Percentiles rank a stretch among this genome's conserved stretches.
phyloP scores from a whole-genome alignment of 2,329 filamentous ascomycete species.

The Ceratocystis papillata region DNA sequence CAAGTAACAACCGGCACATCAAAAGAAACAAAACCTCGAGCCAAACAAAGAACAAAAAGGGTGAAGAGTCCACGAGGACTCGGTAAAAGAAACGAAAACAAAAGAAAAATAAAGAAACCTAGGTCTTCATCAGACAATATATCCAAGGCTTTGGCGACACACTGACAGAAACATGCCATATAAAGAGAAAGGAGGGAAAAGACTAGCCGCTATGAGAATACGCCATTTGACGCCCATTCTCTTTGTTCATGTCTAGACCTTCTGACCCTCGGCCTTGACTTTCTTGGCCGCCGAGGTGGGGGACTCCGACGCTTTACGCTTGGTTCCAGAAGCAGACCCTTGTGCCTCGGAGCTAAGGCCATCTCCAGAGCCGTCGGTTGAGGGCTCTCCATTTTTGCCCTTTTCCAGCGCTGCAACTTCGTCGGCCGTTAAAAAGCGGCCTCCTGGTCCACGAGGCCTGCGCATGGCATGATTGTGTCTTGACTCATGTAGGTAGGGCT shows the following conservation, averaged over 20 bases:
- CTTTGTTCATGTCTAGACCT: slow-evolving; percentile 26
- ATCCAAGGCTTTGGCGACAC: neutral
- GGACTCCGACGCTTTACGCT: slow-evolving; percentile 49
- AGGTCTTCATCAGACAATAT: slow-evolving; percentile 19
- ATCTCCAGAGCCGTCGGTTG: slow-evolving; percentile 25
- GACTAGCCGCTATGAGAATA: neutral
- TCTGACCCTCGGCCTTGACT: slow-evolving; percentile 40
- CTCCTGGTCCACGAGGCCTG: slow-evolving; percentile 81
- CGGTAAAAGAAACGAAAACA: slow-evolving; percentile 19
- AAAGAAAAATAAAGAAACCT: slow-evolving; percentile 22
- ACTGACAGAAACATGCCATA: neutral
- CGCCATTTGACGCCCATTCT: neutral
- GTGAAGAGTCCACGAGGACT: neutral
- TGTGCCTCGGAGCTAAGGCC: slow-evolving; percentile 27
- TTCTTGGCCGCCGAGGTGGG: slow-evolving; percentile 45
- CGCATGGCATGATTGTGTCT: slow-evolving; percentile 98
- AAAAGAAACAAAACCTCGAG: slow-evolving; percentile 12
- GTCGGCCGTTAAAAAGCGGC: slow-evolving; percentile 89
- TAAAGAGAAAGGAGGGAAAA: neutral
- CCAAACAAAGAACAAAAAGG: slow-evolving; percentile 10
- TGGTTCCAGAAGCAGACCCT: slow-evolving; percentile 36
- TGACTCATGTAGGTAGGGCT: slow-evolving; percentile 94
- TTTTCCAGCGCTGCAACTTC: slow-evolving; percentile 59
- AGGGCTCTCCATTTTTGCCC: slow-evolving; percentile 30
- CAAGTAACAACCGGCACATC: slow-evolving; percentile 13